Evolutionary conservation across 2,329 filamentous ascomycete species (phyloP).

Genomic region (Elsinoe necatrix): DNA sequence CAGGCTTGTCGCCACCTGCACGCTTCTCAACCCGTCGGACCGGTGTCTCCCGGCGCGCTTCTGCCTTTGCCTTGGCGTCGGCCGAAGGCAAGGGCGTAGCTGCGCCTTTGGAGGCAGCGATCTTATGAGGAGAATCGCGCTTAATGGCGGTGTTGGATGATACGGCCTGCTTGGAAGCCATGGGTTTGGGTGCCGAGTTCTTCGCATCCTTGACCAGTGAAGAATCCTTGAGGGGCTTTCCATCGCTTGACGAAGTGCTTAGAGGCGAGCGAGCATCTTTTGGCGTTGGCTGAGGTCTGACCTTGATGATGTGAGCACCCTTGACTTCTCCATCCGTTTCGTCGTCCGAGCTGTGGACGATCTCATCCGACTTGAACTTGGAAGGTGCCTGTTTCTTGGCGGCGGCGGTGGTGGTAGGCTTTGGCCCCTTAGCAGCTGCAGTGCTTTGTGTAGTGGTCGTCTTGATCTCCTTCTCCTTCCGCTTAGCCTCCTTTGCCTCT

Average conservation of each 20-base stretch:
- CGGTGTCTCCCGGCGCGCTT: conserved; percentile 24
- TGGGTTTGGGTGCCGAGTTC: neutral
- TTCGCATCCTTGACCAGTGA: neutral
- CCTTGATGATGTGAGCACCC: conserved; percentile 6
- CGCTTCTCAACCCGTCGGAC: conserved; percentile 20
- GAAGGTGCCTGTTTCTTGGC: conserved; percentile 26
- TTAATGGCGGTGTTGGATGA: conserved; percentile 16
- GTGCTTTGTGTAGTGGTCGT: conserved; percentile 26
- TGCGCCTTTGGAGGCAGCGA: conserved; percentile 10
- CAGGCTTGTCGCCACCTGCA: conserved; percentile 12
- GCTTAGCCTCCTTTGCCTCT: conserved; percentile 41
- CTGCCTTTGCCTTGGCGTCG: conserved; percentile 17
- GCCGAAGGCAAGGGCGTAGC: conserved; percentile 13
- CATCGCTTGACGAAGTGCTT: conserved; percentile 8
- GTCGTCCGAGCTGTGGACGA: conserved; percentile 43
- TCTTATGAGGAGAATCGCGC: conserved; percentile 5
- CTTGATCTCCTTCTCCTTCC: conserved; percentile 32
- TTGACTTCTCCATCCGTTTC: conserved; percentile 26
- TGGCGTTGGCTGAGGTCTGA: neutral
- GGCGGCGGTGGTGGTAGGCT: conserved; percentile 26
- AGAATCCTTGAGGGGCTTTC: conserved; percentile 6
- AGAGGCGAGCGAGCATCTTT: conserved; percentile 4
- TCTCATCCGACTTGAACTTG: conserved; percentile 47
- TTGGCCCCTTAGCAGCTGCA: conserved; percentile 25
- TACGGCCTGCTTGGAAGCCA: conserved; percentile 19